phyloP scores from a whole-genome alignment of 306 rosid genomes.

The Begonia masoniana region DNA sequence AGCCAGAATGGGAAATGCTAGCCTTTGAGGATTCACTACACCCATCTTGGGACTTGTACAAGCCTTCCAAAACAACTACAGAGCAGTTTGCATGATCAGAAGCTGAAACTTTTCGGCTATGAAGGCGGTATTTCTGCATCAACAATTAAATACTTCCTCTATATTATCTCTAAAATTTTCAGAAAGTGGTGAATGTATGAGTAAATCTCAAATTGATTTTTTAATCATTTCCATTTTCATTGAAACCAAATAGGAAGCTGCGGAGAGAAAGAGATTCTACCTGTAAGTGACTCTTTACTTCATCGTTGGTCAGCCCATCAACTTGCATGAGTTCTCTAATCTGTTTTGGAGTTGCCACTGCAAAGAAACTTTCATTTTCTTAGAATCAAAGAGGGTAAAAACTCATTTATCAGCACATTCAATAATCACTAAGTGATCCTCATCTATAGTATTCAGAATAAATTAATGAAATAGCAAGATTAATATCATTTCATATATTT shows the following conservation, averaged over 20 bases:
- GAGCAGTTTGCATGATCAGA: conserved; percentile 25
- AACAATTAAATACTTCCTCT: conserved; percentile 1
- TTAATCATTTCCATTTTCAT: background rate
- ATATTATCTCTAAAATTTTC: background rate
- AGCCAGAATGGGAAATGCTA: conserved; percentile 68
- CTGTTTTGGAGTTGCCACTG: conserved; percentile 98
- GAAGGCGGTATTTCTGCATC: conserved; percentile 89
- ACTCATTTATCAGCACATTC: no score
- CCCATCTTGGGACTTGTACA: conserved; percentile 67
- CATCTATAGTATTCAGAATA: no score
- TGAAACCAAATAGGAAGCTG: background rate
- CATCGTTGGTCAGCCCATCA: conserved; percentile 96
- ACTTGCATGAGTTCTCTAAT: conserved; percentile 98
- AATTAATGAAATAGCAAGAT: no score
- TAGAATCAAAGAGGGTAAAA: no score
- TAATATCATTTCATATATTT: background rate
- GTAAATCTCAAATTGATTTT: conserved; percentile 16
- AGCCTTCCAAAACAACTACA: conserved; percentile 55
- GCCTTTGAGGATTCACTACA: conserved; percentile 63
- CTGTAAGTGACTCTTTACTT: conserved; percentile 97
- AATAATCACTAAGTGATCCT: no score
- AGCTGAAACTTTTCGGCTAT: conserved; percentile 56
- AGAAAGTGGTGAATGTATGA: conserved; percentile 16
- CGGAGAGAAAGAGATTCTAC: conserved; percentile 24
- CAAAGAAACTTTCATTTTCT: conserved; percentile 2